Base-by-base conservation (phyloP, 768 basidiomycete species). In the Auricularia sp. region DNA sequence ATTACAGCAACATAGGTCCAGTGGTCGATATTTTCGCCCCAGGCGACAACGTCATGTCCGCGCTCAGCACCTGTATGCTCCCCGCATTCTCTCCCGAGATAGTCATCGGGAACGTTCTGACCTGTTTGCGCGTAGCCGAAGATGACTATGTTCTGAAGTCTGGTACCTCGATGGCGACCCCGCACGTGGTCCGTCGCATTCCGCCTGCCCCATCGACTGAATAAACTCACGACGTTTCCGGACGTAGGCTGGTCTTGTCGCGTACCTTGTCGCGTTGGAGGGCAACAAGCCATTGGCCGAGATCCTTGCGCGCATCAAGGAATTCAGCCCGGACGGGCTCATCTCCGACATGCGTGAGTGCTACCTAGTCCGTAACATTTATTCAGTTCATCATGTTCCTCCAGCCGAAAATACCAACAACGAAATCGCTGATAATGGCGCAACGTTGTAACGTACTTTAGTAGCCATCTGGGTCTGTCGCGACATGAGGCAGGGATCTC, bases 161-260 rank as follows among this genome's bases (percentile, higher is more conserved):
- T 1, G 93, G 93, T 51, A 94, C 93, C 7, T 93, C 90, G 14
- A 97, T 97, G 93, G 94, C 95, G 16, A 91, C 91, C 6, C 95
- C 95, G 59, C 94, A 96, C 77, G 69, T 80, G 33, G 39, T 42
- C 8, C 7, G 39, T 42, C 12, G 39, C 39, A 42, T 8, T 42
- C 12, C 39, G 39, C 7, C 8, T 42, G 39, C 39, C 8, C 7
- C 12, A 14, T 42, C 1, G 7, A 14, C 39, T 7, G 39, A 14
- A 42, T 42, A 14, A 42, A 14, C 39, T 42, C 39, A 42, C 29
- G 29, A 29, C 29, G 29, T 29, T 29, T 29, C 12, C 39, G 12
- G 12, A 8, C 39, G 39, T 42, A 42, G 39, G 71, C 78, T 16
- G 79, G 79, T 29, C 70, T 79, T 58, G 70, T 78, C 33, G 78